phyloP scores from a whole-genome alignment of 306 rosid genomes.

The Rubus parviflorus region DNA sequence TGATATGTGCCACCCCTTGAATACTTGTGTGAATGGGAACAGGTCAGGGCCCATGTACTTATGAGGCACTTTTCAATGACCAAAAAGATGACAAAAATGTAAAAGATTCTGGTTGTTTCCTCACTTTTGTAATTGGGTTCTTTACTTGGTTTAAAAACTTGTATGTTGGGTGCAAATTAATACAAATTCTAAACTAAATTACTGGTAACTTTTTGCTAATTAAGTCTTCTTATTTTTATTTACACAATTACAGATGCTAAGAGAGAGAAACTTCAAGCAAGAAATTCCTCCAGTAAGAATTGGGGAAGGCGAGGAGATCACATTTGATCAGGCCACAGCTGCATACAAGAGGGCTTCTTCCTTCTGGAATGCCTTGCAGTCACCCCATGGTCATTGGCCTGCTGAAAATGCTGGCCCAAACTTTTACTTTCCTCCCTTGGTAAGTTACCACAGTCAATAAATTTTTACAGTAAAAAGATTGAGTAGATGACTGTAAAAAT shows the following conservation, averaged over 20 bases:
- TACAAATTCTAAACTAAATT: too few species aligned
- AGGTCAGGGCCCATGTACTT: too few species aligned
- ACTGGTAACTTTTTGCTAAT: too few species aligned
- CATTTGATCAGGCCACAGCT: conserved; percentile 32
- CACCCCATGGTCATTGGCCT: conserved; percentile 86
- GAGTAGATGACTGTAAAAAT: not conserved
- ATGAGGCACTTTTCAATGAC: not conserved
- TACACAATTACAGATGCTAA: conserved; percentile 39
- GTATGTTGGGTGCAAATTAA: not conserved
- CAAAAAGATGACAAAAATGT: not conserved
- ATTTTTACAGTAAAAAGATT: not conserved
- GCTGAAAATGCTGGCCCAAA: conserved; percentile 73
- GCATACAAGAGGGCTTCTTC: conserved; percentile 45
- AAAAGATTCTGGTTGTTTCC: not conserved
- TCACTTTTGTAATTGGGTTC: not conserved
- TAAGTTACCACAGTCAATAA: conserved; percentile 11
- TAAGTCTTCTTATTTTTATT: not conserved
- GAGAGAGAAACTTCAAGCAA: conserved; percentile 63
- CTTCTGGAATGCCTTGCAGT: conserved; percentile 53
- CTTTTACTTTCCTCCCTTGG: conserved; percentile 75
- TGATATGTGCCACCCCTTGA: not conserved
- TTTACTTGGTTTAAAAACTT: not conserved
- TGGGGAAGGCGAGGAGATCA: conserved; percentile 50
- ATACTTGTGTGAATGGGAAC: not conserved
- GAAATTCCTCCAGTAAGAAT: conserved; percentile 44